phyloP scores from a whole-genome alignment of 495 filamentous ascomycete species.

The Podospora pseudoanserina region DNA sequence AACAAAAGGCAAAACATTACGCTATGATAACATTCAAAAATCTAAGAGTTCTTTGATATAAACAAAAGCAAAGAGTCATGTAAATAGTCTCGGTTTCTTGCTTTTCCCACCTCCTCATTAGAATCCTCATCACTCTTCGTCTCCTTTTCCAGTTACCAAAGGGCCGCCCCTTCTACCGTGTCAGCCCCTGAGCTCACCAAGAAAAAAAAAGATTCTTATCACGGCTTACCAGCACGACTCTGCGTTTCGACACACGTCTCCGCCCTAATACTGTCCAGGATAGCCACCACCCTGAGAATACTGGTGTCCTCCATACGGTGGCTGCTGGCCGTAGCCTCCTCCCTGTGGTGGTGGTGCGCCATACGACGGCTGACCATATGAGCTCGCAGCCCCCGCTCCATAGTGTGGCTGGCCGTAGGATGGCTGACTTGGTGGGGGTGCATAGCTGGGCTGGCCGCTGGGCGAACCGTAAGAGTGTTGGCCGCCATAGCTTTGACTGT shows the following conservation, averaged over 20 bases:
- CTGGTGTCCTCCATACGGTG: constrained; percentile 13
- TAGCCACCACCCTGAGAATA: constrained; percentile 13
- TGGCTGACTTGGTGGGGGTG: constrained; percentile 24
- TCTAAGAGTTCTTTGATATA: neutral
- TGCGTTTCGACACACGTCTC: too few relatives aligned
- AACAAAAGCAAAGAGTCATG: neutral
- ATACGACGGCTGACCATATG: constrained; percentile 16
- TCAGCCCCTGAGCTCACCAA: too few relatives aligned
- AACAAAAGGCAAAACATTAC: neutral
- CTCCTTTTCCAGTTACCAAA: too few relatives aligned
- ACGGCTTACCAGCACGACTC: too few relatives aligned
- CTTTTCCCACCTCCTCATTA: neutral
- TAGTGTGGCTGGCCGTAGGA: constrained; percentile 29
- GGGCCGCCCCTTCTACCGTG: too few relatives aligned
- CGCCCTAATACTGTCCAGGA: constrained; percentile 5
- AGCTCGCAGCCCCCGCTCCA: constrained; percentile 10
- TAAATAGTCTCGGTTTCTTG: neutral
- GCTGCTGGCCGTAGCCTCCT: constrained; percentile 11
- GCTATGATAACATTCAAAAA: neutral
- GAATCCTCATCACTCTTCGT: too few relatives aligned
- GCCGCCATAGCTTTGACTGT: constrained; percentile 11
- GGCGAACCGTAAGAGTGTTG: constrained; percentile 10
- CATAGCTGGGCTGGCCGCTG: constrained; percentile 21
- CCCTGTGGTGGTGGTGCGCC: constrained; percentile 10
- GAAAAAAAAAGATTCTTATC: too few relatives aligned